Conservation (phyloP, 768 basidiomycete genomes). For the Leccinum boreale region DNA sequence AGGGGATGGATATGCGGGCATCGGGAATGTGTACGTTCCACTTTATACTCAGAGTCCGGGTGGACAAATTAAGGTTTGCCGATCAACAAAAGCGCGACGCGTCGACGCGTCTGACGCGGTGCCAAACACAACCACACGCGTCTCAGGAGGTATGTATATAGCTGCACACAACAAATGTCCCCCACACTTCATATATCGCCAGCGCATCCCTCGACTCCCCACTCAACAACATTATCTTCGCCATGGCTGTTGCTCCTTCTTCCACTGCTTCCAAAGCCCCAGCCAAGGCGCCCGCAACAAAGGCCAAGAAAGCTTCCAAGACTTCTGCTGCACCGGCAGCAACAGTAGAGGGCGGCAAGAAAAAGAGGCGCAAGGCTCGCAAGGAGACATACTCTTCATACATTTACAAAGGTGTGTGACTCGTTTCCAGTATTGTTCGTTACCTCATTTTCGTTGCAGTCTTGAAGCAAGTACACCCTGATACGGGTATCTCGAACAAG, state of each 20-base stretch:
- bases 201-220: slow-evolving; percentile 8
- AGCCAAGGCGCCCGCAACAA: slow-evolving; percentile 38
- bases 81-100: slow-evolving; percentile 39
- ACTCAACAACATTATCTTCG: slow-evolving; percentile 9
- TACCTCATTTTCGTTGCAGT: slow-evolving; percentile 44
- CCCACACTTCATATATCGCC: slow-evolving; percentile 10
- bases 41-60: slow-evolving; percentile 29
- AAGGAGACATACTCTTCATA: slow-evolving; percentile 95
- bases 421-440: neutral
- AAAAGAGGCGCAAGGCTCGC: slow-evolving; percentile 82
- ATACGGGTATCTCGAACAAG: slow-evolving; percentile 98
- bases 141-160: slow-evolving; percentile 22
- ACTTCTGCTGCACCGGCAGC: slow-evolving; percentile 49
- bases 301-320: slow-evolving; percentile 58
- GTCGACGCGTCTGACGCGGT: slow-evolving; percentile 29
- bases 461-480: slow-evolving; percentile 96
- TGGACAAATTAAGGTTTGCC: slow-evolving; percentile 32
- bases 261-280: slow-evolving; percentile 42
- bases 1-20: slow-evolving; percentile 8
- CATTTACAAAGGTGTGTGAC: slow-evolving; percentile 77
- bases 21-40: neutral
- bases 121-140: slow-evolving; percentile 41
- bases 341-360: slow-evolving; percentile 71
- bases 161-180: neutral
- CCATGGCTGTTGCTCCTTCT: slow-evolving; percentile 62